Conservation (phyloP, 805 yeast genomes). For the Saccharomycopsis guyanensis region DNA sequence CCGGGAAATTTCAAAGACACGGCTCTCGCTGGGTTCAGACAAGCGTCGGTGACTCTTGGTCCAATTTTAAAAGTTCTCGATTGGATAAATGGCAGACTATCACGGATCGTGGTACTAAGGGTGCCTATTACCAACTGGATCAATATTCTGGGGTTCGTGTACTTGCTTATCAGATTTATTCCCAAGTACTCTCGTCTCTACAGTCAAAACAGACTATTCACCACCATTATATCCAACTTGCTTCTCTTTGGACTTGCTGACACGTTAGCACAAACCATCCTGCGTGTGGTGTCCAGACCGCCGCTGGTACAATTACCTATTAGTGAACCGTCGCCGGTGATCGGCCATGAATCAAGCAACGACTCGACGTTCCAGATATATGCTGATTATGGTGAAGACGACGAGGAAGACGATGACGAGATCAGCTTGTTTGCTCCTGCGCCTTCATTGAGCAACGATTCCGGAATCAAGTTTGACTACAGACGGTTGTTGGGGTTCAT, state of each 20-base stretch:
- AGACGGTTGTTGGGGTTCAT: conserved; percentile 70
- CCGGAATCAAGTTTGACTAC: conserved; percentile 43
- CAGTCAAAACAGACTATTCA: conserved; percentile 56
- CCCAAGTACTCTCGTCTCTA: conserved; percentile 55
- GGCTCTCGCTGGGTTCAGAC: not conserved
- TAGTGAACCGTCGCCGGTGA: conserved; percentile 20
- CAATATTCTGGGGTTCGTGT: conserved; percentile 42
- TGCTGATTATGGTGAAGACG: conserved; percentile 26
- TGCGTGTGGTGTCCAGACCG: conserved; percentile 27
- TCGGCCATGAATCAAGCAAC: conserved; percentile 2
- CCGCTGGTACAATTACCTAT: conserved; percentile 24
- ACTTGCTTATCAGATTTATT: conserved; percentile 44
- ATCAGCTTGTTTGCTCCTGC: conserved; percentile 27
- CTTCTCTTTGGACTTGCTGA: conserved; percentile 88
- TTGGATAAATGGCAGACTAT: conserved; percentile 16
- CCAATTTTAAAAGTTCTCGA: not conserved
- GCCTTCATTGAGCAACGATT: conserved; percentile 6
- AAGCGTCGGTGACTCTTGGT: not conserved
- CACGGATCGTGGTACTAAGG: conserved; percentile 33
- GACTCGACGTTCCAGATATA: conserved; percentile 15
- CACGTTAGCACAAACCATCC: conserved; percentile 72
- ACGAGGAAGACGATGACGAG: conserved; percentile 29
- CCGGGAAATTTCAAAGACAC: not conserved
- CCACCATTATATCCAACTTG: conserved; percentile 73
- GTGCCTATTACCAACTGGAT: conserved; percentile 52